These are phyloP conservation scores for Nicotiana otophora DNA, from an alignment of 257 asterid genomes.

Conservation along the genomic window DNA sequence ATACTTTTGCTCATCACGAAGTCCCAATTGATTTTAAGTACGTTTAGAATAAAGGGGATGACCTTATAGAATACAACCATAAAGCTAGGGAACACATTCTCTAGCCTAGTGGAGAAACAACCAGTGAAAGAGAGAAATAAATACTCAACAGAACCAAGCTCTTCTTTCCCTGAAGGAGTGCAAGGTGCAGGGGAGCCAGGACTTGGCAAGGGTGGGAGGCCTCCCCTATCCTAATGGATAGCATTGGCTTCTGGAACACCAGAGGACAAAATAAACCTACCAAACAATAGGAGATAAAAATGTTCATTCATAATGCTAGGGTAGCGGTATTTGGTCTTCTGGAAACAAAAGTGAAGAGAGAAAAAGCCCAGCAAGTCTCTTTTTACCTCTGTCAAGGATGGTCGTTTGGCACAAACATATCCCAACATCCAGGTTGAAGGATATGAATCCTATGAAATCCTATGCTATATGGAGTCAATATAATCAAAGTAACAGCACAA, in stretches of 20 bases:
- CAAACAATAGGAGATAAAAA: neutral
- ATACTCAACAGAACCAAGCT: too few species aligned
- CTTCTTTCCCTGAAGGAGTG: too few species aligned
- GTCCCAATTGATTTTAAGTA: too few species aligned
- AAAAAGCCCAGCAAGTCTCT: neutral
- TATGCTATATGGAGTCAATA: too few species aligned
- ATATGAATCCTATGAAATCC: neutral
- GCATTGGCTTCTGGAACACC: neutral
- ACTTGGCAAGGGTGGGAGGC: neutral
- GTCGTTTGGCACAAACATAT: neutral
- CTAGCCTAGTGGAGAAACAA: too few species aligned
- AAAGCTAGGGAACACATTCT: too few species aligned
- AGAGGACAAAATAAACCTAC: neutral
- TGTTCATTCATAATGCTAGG: too few species aligned
- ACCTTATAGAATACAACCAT: too few species aligned
- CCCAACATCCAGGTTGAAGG: neutral
- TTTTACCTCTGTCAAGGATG: neutral
- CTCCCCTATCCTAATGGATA: neutral
- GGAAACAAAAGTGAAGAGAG: neutral
- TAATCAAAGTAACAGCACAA: neutral
- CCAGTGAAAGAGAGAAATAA: too few species aligned
- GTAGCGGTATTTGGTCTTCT: neutral
- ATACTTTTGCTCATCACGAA: too few species aligned
- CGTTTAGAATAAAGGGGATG: too few species aligned
- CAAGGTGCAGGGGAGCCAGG: neutral